Evolutionary conservation across 495 filamentous ascomycete genomes (phyloP).

Genomic region (Podospora pseudopauciseta): DNA sequence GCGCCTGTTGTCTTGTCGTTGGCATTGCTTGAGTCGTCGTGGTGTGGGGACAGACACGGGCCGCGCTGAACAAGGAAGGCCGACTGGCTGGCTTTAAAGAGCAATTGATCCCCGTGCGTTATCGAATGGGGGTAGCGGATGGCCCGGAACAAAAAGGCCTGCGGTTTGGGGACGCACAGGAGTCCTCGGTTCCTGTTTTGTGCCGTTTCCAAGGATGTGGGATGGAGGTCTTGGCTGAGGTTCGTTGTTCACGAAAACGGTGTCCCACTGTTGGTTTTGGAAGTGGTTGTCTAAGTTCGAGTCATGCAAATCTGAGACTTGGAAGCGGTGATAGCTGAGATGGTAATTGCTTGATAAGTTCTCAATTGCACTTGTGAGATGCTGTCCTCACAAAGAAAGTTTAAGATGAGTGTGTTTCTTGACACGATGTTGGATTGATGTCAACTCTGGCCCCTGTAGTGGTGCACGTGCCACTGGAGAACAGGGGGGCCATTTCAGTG

Average conservation of each 20-base stretch:
- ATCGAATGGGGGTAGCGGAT: neutral
- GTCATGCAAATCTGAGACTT: neutral
- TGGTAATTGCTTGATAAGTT: neutral
- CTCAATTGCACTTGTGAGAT: neutral
- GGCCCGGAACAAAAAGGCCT: neutral
- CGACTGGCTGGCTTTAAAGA: neutral
- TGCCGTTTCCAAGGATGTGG: neutral
- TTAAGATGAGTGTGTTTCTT: neutral
- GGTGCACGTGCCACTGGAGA: neutral
- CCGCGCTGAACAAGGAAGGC: neutral
- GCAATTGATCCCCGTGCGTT: neutral
- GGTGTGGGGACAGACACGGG: neutral
- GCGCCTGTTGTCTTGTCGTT: conserved; percentile 4
- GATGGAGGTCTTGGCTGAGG: neutral
- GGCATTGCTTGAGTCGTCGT: conserved; percentile 1
- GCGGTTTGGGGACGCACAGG: neutral
- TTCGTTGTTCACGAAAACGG: neutral
- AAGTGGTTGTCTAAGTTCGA: neutral
- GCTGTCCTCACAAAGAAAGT: neutral
- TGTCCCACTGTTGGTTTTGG: neutral
- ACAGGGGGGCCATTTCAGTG: neutral
- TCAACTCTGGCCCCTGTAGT: neutral
- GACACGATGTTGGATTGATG: neutral
- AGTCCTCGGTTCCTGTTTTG: neutral
- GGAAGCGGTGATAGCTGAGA: neutral